Conservation (phyloP, 345 rosid genomes). For the Eucalyptus pauciflora region DNA sequence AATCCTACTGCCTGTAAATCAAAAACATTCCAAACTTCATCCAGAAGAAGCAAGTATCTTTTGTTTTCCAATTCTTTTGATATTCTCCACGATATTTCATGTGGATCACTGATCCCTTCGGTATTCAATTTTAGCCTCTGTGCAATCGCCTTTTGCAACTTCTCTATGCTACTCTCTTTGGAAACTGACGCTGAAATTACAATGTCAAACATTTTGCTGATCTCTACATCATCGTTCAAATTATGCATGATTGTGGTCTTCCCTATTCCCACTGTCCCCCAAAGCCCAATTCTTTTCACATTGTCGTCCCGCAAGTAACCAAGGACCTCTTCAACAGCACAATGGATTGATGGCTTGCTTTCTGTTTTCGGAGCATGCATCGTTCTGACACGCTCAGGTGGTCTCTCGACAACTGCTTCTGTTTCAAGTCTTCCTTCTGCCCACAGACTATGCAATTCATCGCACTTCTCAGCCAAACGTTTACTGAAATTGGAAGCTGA, state of each 20-base stretch:
- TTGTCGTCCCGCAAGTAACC: not conserved
- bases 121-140: constrained; percentile 1
- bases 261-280: constrained; percentile 16
- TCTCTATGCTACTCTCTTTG: constrained; percentile 1
- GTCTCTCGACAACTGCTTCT: constrained; percentile 10
- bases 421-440: not conserved
- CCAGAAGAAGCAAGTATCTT: constrained; percentile 19
- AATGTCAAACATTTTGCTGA: constrained; percentile 13
- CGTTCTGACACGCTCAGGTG: constrained; percentile 3
- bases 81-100: constrained; percentile 7
- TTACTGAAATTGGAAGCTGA: constrained; percentile 1
- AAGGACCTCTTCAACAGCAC: not conserved
- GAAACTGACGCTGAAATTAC: constrained; percentile 5
- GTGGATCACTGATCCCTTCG: not conserved
- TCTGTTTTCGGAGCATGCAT: constrained; percentile 4
- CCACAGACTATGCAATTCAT: not conserved
- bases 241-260: constrained; percentile 26
- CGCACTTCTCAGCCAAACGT: not conserved
- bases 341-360: constrained; percentile 1
- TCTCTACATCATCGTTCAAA: constrained; percentile 7
- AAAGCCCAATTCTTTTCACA: constrained; percentile 9
- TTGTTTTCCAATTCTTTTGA: constrained; percentile 8
- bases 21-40: constrained; percentile 9
- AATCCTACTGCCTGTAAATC: constrained; percentile 10
- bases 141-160: constrained; percentile 3